Evolutionary conservation across 768 basidiomycete species (phyloP), one percentile per base, ranked within the genome.

Genomic region (Lactifluus pinguis): DNA sequence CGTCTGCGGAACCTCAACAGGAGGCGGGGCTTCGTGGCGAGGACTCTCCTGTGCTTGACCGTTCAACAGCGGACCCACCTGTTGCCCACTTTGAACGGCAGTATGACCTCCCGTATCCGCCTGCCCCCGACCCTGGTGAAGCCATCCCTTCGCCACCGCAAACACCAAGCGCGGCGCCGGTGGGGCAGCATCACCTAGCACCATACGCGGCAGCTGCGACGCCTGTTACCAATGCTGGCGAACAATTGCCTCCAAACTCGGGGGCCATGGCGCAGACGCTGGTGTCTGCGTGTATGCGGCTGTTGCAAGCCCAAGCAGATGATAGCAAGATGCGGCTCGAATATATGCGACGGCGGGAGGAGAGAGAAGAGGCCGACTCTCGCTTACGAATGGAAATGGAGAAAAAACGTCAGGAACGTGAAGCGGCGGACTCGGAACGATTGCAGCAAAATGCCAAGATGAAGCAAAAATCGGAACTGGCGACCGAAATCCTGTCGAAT

Each of bases 291-390:
- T 83, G 80, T 63, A 69, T 84, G 68, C 82, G 85, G 63, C 78
- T 82, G 61, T 72, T 89, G 44, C 83, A 84, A 63, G 75, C 82
- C 45, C 88, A 89, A 68, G 80, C 79, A 25, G 86, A 88, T 65
- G 82, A 86, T 39, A 80, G 80, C 62, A 84, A 85, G 71, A 77
- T 82, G 73, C 86, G 86, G 68, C 76, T 87, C 47, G 88, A 89
- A 59, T 84, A 84, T 65, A 66, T 88, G 68, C 79, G 81, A 57
- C 74, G 84, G 62, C 76, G 83, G 19, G 86, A 89, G 62, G 86
- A 86, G 64, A 75, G 86, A n/a, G 85, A 87, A 66, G 82, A 83
- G 64, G 79, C 76, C 65, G 84, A 85, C 62, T 80, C 80, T 53
- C 61, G 65, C 0, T 69, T 76, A 63, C 76, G 83, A 41, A 75